Conservation (phyloP, 2,329 filamentous ascomycete genomes). For the Colletotrichum lindemuthianum region DNA sequence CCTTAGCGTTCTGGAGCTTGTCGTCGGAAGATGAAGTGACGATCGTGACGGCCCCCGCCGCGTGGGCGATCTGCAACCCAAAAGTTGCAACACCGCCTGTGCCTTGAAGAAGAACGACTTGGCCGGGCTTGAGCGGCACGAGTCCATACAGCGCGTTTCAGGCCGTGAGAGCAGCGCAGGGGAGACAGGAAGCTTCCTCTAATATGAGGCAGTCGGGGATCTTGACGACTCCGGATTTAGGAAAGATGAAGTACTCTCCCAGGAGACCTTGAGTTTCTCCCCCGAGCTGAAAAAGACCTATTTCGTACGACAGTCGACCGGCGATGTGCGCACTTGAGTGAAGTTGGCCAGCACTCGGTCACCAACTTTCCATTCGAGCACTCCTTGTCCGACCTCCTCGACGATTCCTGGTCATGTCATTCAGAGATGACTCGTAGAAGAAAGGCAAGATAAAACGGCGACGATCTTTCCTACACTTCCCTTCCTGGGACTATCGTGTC, state of each 20-base stretch:
- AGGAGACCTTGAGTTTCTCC: conserved; percentile 24
- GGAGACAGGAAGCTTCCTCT: conserved; percentile 36
- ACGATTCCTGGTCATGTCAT: background rate
- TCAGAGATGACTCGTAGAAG: background rate
- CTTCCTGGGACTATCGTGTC: background rate
- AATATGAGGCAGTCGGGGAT: conserved; percentile 36
- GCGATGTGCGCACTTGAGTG: conserved; percentile 31
- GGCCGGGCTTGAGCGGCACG: conserved; percentile 47
- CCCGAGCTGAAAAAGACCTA: background rate
- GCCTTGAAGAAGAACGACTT: conserved; percentile 53
- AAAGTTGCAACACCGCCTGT: conserved; percentile 49
- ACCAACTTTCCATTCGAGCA: conserved; percentile 30
- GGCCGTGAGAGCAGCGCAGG: conserved; percentile 24
- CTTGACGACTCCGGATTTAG: conserved; percentile 32
- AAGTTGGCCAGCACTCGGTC: conserved; percentile 33
- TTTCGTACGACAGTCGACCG: conserved; percentile 8
- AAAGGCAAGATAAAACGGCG: background rate
- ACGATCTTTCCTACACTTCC: background rate
- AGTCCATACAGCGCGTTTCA: conserved; percentile 35
- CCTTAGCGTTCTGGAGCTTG: conserved; percentile 31
- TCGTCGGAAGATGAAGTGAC: conserved; percentile 37
- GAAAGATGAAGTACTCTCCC: conserved; percentile 37
- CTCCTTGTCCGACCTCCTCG: conserved; percentile 8
- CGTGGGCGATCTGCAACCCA: conserved; percentile 26
- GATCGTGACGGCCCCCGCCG: conserved; percentile 26